phyloP scores from a whole-genome alignment of 2,329 filamentous ascomycete genomes.

The Volutella citrinella region DNA sequence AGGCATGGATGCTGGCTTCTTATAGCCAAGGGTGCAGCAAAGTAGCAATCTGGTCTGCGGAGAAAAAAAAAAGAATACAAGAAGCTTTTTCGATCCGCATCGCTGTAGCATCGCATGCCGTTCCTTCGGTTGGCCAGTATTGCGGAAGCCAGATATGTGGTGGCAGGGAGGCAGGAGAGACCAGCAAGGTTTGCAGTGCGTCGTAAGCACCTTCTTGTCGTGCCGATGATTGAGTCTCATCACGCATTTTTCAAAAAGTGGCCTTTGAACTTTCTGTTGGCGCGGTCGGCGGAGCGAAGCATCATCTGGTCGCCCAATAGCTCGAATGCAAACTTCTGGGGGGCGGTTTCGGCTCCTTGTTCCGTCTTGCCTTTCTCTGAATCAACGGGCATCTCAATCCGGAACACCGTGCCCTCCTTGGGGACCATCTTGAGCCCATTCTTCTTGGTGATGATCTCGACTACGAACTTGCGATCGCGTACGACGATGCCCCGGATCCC shows the following conservation, averaged over 20 bases:
- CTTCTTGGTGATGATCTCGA: slow-evolving; percentile 75
- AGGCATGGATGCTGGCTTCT: no score
- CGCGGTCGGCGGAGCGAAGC: slow-evolving; percentile 76
- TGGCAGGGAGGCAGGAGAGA: no score
- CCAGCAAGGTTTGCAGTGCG: no score
- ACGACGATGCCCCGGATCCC: slow-evolving; percentile 85
- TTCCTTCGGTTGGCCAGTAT: no score
- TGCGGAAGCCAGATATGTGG: no score
- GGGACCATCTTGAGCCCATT: slow-evolving; percentile 76
- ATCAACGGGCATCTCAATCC: slow-evolving; percentile 61
- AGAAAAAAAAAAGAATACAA: no score
- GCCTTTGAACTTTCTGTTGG: slow-evolving; percentile 87
- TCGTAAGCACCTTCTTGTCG: no score
- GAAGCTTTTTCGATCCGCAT: no score
- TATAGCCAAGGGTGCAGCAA: no score
- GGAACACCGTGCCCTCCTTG: slow-evolving; percentile 87
- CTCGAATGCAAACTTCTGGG: slow-evolving; percentile 66
- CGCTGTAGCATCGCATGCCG: no score
- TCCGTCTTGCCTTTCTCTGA: slow-evolving; percentile 3
- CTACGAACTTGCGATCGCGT: slow-evolving; percentile 80
- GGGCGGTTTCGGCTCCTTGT: slow-evolving; percentile 16
- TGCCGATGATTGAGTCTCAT: no score
- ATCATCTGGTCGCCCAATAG: slow-evolving; percentile 85
- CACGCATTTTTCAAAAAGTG: slow-evolving; percentile 78
- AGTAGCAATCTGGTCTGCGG: no score